phyloP scores from a whole-genome alignment of 768 basidiomycete species.

The Neoboletus magnificus region DNA sequence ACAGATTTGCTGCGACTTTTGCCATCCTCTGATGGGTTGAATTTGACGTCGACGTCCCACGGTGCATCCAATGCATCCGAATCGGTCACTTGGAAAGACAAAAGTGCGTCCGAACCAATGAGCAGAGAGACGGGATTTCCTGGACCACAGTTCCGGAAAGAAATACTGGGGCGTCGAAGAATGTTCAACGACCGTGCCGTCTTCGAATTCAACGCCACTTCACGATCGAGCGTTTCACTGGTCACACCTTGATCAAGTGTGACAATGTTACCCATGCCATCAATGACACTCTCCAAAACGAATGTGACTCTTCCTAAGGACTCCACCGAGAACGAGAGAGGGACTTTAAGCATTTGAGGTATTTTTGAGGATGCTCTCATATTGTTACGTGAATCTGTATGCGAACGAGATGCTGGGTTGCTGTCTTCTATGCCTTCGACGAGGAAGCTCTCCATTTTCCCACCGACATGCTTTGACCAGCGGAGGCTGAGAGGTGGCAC shows the following conservation, averaged over 20 bases:
- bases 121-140: conserved; percentile 67
- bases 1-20: conserved; percentile 38
- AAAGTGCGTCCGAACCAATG: conserved; percentile 59
- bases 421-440: conserved; percentile 82
- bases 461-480: conserved; percentile 71
- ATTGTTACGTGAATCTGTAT: conserved; percentile 23
- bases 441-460: conserved; percentile 63
- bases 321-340: conserved; percentile 62
- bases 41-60: conserved; percentile 63
- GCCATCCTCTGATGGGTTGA: conserved; percentile 48
- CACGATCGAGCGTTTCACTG: conserved; percentile 17
- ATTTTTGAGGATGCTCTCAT: conserved; percentile 23
- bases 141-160: conserved; percentile 73
- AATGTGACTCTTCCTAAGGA: conserved; percentile 67
- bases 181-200: conserved; percentile 64
- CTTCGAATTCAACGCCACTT: conserved; percentile 38
- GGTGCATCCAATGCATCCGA: conserved; percentile 63
- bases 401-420: conserved; percentile 34
- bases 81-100: conserved; percentile 52
- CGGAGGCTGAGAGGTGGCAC: conserved; percentile 74
- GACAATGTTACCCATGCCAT: conserved; percentile 77
- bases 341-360: conserved; percentile 63
- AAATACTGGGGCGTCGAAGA: conserved; percentile 64
- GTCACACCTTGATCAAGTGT: conserved; percentile 38
- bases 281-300: conserved; percentile 77